These are phyloP conservation scores for Benincasa hispida DNA, from an alignment of 306 rosid species.

Conservation along the genomic window DNA sequence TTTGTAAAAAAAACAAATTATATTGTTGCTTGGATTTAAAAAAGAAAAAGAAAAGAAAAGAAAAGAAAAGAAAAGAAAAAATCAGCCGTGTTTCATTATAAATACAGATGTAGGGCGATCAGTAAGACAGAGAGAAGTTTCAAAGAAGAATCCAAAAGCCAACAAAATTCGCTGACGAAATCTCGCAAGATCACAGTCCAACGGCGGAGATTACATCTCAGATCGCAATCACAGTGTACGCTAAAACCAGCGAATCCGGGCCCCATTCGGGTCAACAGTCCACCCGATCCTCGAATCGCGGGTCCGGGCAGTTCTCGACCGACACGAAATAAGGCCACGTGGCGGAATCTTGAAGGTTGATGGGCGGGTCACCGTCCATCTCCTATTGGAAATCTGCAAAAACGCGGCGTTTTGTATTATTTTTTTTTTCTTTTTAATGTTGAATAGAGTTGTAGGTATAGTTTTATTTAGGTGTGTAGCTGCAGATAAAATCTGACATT, in stretches of 20 bases:
- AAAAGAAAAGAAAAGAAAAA: too few species aligned
- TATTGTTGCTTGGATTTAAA: too few species aligned
- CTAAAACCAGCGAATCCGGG: background rate
- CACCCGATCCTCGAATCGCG: background rate
- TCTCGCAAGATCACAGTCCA: background rate
- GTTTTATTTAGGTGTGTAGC: background rate
- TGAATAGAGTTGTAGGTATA: too few species aligned
- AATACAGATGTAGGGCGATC: background rate
- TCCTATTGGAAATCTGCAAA: background rate
- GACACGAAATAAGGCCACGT: background rate
- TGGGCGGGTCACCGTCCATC: background rate
- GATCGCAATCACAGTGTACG: too few species aligned
- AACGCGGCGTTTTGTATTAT: background rate
- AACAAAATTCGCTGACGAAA: background rate
- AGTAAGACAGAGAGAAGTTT: background rate
- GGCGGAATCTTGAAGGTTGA: background rate
- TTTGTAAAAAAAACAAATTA: too few species aligned
- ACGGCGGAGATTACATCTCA: background rate
- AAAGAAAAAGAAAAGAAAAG: too few species aligned
- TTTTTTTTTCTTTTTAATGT: too few species aligned
- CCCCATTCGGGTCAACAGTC: background rate
- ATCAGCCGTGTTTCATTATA: too few species aligned
- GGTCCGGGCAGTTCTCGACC: background rate
- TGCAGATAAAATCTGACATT: background rate
- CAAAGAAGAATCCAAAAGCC: background rate